phyloP scores from a whole-genome alignment of 164 flowering plant species.

The Chimonanthus salicifolius region DNA sequence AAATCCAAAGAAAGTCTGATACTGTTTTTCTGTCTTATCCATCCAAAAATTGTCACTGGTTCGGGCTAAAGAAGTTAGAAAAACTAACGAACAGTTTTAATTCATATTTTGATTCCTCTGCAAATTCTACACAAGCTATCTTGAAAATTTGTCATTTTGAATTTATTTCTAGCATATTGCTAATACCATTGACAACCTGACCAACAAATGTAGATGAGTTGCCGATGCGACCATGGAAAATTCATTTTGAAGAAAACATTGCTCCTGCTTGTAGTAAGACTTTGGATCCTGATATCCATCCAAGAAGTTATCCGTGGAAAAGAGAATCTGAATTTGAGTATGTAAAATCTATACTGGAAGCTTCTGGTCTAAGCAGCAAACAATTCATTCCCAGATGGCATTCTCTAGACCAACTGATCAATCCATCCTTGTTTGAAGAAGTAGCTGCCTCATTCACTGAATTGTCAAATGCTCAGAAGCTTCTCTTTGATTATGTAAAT shows the following conservation, averaged over 20 bases:
- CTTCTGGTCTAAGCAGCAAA: conserved; percentile 50
- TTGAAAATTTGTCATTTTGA: not conserved
- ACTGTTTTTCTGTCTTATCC: not conserved
- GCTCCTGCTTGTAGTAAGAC: conserved; percentile 13
- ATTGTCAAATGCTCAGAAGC: conserved; percentile 38
- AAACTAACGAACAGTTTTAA: not conserved
- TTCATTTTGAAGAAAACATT: conserved; percentile 54
- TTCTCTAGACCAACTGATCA: conserved; percentile 46
- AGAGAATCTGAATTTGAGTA: conserved; percentile 44
- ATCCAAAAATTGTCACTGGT: not conserved
- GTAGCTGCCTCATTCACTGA: conserved; percentile 41
- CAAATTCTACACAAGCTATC: not conserved
- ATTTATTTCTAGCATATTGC: not conserved
- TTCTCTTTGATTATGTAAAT: conserved; percentile 68
- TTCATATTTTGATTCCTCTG: not conserved
- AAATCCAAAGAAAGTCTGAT: not conserved
- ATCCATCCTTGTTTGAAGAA: conserved; percentile 46
- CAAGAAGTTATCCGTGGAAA: conserved; percentile 31
- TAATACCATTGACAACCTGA: not conserved
- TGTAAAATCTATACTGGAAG: conserved; percentile 52
- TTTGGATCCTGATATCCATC: conserved; percentile 13
- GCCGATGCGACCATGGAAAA: conserved; percentile 46
- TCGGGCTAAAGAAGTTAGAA: not conserved
- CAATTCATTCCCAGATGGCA: conserved; percentile 38
- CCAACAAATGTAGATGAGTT: conserved; percentile 34